Conservation (phyloP, 352 stramenopile genomes). For the Pythium inflatum region DNA sequence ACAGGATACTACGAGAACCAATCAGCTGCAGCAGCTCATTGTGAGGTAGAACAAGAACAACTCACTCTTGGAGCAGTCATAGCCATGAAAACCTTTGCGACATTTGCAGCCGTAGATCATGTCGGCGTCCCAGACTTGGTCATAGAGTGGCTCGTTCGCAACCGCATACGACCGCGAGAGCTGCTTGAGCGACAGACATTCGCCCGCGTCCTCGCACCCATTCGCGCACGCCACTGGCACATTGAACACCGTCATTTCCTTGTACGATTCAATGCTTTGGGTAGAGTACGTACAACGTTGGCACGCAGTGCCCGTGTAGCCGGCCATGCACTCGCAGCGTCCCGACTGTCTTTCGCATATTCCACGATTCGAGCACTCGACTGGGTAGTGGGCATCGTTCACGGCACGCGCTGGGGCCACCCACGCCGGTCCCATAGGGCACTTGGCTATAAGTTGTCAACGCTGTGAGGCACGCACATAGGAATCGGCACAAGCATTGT, state of each 20-base stretch:
- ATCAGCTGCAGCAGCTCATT: too few relatives aligned
- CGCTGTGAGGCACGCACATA: too few relatives aligned
- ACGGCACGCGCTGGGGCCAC: slow-evolving; percentile 51
- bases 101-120: slow-evolving; percentile 91
- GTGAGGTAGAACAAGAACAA: too few relatives aligned
- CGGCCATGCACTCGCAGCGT: slow-evolving; percentile 62
- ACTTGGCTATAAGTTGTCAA: slow-evolving; percentile 50
- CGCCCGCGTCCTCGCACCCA: slow-evolving; percentile 47
- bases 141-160: slow-evolving; percentile 56
- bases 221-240: slow-evolving; percentile 55
- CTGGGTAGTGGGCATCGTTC: slow-evolving; percentile 62
- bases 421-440: slow-evolving; percentile 61
- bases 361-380: slow-evolving; percentile 83
- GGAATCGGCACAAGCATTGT: too few relatives aligned
- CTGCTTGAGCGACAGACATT: slow-evolving; percentile 72
- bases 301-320: slow-evolving; percentile 72
- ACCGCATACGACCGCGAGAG: slow-evolving; percentile 53
- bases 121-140: slow-evolving; percentile 61
- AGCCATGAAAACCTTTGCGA: slow-evolving; percentile 74
- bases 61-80: slow-evolving; percentile 78
- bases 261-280: not conserved
- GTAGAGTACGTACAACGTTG: slow-evolving; percentile 71
- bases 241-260: not conserved
- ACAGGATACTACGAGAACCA: too few relatives aligned
- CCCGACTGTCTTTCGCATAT: slow-evolving; percentile 59